A percentile compares a stretch with the other conserved stretches of the same genome.
Conservation (phyloP, 2,329 filamentous ascomycete species). For the Neofusicoccum parvum region DNA sequence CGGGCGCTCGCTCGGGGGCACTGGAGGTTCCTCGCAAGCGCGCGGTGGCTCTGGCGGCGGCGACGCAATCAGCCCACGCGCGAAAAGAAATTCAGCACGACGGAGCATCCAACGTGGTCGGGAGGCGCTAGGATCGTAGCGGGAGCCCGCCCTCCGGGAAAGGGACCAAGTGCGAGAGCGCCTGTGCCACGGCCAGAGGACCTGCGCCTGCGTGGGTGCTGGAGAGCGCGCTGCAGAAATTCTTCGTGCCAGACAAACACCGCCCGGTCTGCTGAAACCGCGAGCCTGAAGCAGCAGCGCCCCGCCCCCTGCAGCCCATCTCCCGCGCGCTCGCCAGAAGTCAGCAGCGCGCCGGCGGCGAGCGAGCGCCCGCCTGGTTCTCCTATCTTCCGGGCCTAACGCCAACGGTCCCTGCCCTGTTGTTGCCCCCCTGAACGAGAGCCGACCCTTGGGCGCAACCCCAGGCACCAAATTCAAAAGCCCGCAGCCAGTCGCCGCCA, state of each 20-base stretch:
- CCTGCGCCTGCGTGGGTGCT: not conserved
- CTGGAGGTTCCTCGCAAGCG: not conserved
- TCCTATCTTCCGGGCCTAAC: slow-evolving; percentile 20
- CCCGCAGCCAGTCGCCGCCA: slow-evolving; percentile 15
- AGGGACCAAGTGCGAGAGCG: not conserved
- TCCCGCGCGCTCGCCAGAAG: not conserved
- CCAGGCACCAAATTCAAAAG: slow-evolving; percentile 19
- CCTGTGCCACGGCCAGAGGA: too few species aligned
- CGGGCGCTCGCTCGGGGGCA: not conserved
- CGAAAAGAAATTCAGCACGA: slow-evolving; percentile 8
- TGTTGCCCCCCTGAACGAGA: slow-evolving; percentile 4
- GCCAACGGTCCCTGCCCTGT: slow-evolving; percentile 18
- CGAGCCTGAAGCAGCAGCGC: not conserved
- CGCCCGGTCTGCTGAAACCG: slow-evolving; percentile 1
- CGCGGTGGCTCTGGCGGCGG: not conserved
- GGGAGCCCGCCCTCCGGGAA: slow-evolving; percentile 4
- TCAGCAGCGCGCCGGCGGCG: not conserved
- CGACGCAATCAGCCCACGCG: slow-evolving; percentile 11
- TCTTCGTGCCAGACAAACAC: slow-evolving; percentile 1
- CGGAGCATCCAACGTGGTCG: slow-evolving; percentile 6
- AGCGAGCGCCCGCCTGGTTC: slow-evolving; percentile 9
- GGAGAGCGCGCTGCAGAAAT: slow-evolving; percentile 3
- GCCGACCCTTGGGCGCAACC: slow-evolving; percentile 15
- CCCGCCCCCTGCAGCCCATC: slow-evolving; percentile 9
- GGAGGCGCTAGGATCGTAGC: slow-evolving; percentile 8